Evolutionary conservation across 2,329 filamentous ascomycete species (phyloP), one percentile per base, ranked within the genome.

Genomic region (Hawksworthiomyces lignivorus): DNA sequence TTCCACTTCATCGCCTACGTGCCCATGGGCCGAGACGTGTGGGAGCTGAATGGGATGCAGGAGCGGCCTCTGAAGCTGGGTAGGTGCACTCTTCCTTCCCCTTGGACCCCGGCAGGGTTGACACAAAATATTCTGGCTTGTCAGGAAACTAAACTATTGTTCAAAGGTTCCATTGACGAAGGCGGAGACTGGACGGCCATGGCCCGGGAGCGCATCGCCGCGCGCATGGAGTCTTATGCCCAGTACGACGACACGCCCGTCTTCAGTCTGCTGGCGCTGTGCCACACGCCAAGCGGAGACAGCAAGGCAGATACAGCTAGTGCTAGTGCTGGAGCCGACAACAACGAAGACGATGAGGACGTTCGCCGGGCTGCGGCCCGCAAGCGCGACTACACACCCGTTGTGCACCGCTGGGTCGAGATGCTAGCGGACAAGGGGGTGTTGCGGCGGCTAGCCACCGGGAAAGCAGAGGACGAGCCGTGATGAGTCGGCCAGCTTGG

Each of bases 1-100:
- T 98, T 94, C 64, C 92, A 98, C 67, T 98, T 98, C 63, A 88
- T 98, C 55, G 92, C 89, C 19, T 98, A 98, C 65, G 89, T 87
- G 11, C 76, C 82, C 38, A 73, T 94, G 52, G 78, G 84, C 57
- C 82, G 80, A 48, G 78, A 69, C 5, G 73, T 98, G 41, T 98
- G 96, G 70, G 92, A 98, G 67, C 75, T 98, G 41, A 92, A 98
- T 63, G 92, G 92, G 14, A 72, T 98, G 50, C 90, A 97, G 64
- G 68, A 68, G 31, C 77, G 80, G 49, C 90, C 87, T 4, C 72
- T 78, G 26, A 73, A 70, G 43, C 67, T 88, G 43, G 82, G 81
- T 63, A 58, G 43, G 47, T 41, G 7, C 9, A 27, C 33, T 11
- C 20, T 17, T 7, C 18, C 45, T 42, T 15, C 12, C 17, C n/a